phyloP scores from a whole-genome alignment of 1,284 basidiomycete genomes.

The Gymnopus androsaceus region DNA sequence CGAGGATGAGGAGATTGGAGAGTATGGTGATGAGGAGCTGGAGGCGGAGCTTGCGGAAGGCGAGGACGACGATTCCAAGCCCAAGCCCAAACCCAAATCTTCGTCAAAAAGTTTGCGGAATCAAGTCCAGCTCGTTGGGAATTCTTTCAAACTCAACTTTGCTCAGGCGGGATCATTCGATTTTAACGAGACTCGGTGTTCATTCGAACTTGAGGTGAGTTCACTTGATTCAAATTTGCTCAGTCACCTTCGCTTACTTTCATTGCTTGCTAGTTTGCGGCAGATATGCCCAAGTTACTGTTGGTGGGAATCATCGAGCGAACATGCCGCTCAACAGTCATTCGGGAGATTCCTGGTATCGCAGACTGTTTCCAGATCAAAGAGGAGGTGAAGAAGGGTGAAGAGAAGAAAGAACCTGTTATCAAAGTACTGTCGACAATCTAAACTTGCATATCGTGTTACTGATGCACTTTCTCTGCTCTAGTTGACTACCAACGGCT shows the following conservation, averaged over 20 bases:
- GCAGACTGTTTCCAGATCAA: conserved; percentile 78
- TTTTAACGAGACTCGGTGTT: conserved; percentile 76
- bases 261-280: conserved; percentile 50
- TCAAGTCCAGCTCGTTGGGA: conserved; percentile 34
- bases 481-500: conserved; percentile 84
- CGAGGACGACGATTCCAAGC: conserved; percentile 36
- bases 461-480: conserved; percentile 7
- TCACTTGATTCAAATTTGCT: conserved; percentile 1
- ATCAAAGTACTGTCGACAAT: conserved; percentile 48
- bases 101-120: conserved; percentile 20
- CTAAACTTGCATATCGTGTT: conserved; percentile 5
- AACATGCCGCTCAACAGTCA: conserved; percentile 78
- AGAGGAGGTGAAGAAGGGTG: conserved; percentile 52
- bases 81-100: conserved; percentile 36
- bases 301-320: conserved; percentile 91
- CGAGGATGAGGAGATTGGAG: conserved; percentile 42
- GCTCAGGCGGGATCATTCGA: conserved; percentile 68
- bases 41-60: conserved; percentile 68
- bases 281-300: conserved; percentile 84
- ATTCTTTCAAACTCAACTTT: conserved; percentile 55
- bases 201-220: conserved; percentile 78
- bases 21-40: conserved; percentile 60
- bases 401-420: conserved; percentile 39
- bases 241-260: conserved; percentile 9
- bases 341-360: conserved; percentile 89